Conservation (phyloP, 2,329 filamentous ascomycete genomes). For the Botrytis pseudocinerea region DNA sequence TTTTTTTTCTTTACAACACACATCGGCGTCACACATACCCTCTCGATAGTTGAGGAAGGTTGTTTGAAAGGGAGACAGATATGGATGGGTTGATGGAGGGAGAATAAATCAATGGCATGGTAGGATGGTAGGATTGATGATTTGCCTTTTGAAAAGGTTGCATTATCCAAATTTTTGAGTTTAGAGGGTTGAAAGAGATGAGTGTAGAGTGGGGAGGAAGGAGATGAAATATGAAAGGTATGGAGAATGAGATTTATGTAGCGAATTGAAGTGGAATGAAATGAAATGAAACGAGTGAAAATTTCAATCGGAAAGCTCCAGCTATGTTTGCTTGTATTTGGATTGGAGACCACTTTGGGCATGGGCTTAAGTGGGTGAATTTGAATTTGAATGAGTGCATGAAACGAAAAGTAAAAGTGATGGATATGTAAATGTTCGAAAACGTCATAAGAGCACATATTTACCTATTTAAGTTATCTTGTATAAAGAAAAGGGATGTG, state of each 20-base stretch:
- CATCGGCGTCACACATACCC: neutral
- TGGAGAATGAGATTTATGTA: neutral
- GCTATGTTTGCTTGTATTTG: too few relatives aligned
- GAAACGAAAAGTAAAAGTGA: neutral
- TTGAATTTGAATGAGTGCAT: neutral
- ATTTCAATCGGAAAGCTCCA: neutral
- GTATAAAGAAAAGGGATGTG: too few relatives aligned
- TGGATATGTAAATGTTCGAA: neutral
- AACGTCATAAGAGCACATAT: too few relatives aligned
- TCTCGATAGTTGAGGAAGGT: neutral
- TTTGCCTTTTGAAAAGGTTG: conserved; percentile 6
- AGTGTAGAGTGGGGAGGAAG: neutral
- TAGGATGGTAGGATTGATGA: neutral
- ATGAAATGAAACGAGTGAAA: neutral
- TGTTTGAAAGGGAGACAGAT: neutral
- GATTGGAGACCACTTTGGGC: too few relatives aligned
- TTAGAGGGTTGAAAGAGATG: neutral
- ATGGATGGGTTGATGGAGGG: neutral
- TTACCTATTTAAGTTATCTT: too few relatives aligned
- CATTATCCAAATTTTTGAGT: neutral
- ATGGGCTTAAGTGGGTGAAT: neutral
- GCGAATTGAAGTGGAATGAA: neutral
- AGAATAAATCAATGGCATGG: neutral
- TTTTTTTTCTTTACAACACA: neutral
- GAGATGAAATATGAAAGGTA: neutral